Base-by-base conservation (phyloP, 208 protist genomes). In the Leishmania turanica region DNA sequence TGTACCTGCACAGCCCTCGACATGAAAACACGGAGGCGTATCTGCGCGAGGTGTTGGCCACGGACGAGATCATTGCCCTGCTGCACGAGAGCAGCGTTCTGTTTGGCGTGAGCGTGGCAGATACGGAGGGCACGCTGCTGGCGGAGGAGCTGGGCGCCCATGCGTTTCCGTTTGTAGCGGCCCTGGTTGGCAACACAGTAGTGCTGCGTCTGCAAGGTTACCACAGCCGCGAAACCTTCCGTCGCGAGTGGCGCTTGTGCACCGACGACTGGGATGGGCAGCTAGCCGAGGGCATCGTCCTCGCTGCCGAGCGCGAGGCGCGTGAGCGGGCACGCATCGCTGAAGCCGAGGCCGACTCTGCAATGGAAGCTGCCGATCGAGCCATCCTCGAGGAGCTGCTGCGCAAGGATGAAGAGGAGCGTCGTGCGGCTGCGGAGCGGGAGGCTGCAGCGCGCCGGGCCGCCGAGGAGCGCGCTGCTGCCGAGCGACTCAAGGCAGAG, bases 1-100 rank as follows among this genome's bases (percentile, higher is more conserved):
- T 97, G 7, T 97, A 96, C 76, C 81, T 97, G 9, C 94, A 97
- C 85, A 92, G 87, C 84, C 92, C 91, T 27, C 89, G 76, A 3
- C 92, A 97, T 78, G 92, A 96, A 69, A 79, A 93, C 80, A 95
- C 92, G 17, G 75, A 72, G 19, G 75, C 21, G 11, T 97, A 96
- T 79, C 37, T 97, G 42, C 86, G 70, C 51, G 73, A 90, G 34
- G 90, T 95, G 13, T 87, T 97, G 64, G 82, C 84, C 47, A 49
- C 69, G 8, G 84, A 90, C 40, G 84, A 84, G 31, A 71, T 96
- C 37, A 81, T 88, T 21, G 87, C 88, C 13, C 77, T 88, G 40
- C 49, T 96, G 15, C 47, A 76, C 51, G 87, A 91, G 70, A 85
- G 84, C 58, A 86, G 88, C 56, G 75, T 97, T 19, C 58, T 97